Conservation (phyloP, 495 filamentous ascomycete species). For the Daldinia caldariorum region DNA sequence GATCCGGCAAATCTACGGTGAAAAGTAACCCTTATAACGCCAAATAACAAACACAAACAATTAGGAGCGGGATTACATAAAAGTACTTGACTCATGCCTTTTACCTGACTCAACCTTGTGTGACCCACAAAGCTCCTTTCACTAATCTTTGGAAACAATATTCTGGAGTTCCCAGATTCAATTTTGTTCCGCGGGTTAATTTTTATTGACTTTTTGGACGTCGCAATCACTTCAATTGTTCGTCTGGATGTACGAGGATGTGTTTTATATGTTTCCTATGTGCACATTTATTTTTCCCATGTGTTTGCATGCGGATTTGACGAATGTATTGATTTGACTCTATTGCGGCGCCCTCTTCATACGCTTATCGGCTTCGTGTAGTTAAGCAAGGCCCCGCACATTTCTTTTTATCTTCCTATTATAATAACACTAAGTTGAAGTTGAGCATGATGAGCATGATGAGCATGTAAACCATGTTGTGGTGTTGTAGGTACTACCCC, state of each 20-base stretch:
- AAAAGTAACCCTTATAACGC: conserved; percentile 4
- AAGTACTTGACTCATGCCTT: conserved; percentile 48
- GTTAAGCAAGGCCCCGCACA: no score
- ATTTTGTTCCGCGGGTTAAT: conserved; percentile 27
- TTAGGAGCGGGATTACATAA: conserved; percentile 46
- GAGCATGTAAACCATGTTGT: no score
- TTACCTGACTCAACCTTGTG: conserved; percentile 48
- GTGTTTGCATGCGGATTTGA: no score
- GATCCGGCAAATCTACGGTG: neutral
- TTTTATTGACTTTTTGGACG: conserved; percentile 4
- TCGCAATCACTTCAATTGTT: neutral
- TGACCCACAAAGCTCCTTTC: conserved; percentile 45
- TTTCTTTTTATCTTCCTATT: no score
- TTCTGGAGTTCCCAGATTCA: conserved; percentile 41
- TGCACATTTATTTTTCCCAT: no score
- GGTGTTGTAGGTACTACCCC: no score
- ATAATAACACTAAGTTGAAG: no score
- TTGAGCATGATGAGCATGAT: no score
- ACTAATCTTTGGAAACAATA: conserved; percentile 45
- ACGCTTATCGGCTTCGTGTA: no score
- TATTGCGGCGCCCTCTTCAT: no score
- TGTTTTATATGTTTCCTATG: no score
- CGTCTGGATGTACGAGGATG: neutral
- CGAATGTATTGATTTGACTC: no score
- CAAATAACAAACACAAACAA: neutral